Evolutionary conservation across 75 land plant genomes (phyloP), one percentile per base, ranked within the genome.

Genomic region (Chamaecyparis obtusa): DNA sequence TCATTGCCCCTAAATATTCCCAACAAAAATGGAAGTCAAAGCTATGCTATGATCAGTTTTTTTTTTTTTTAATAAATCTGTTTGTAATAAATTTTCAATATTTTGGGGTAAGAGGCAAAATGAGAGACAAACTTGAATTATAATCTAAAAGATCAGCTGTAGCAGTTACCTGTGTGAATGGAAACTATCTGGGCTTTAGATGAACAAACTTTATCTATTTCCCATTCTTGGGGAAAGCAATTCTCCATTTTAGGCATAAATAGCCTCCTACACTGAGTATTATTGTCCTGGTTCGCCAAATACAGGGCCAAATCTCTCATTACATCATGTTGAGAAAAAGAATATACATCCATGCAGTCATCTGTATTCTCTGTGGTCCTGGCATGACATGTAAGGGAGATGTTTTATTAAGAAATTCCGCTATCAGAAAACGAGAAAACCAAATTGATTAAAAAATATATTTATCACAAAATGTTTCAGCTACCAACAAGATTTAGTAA

Each of bases 231-330:
- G 3, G 79, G 79, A 76, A 32, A 15, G 16, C 37, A 5, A 35
- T 11, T 15, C 4, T 76, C 3, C 36, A 15, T 76, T 33, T 36
- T 32, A 76, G 79, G 79, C 79, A 35, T 76, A 35, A 13, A 76
- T 15, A 76, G 79, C 37, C 79, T 76, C 36, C 16, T 76, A 76
- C 54, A 51, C 1, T 51, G 54, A 48, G 1, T 49, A 10, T 9
- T 49, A 13, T 36, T 36, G 17, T 76, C 39, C 39, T 76, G 41
- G 5, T 15, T 76, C 11, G 79, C 35, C 39, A 76, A 36, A 76
- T 76, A 35, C 39, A 76, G 37, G 79, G 79, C 79, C 39, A 76
- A 37, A 76, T 37, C 79, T 35, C 79, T 33, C 79, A 76, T 76
- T 76, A 76, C 71, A 67, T 67, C 30, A 67, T 67, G 71, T 67